Evolutionary conservation across 768 basidiomycete species (phyloP).

Genomic region (Ramaria sp.): DNA sequence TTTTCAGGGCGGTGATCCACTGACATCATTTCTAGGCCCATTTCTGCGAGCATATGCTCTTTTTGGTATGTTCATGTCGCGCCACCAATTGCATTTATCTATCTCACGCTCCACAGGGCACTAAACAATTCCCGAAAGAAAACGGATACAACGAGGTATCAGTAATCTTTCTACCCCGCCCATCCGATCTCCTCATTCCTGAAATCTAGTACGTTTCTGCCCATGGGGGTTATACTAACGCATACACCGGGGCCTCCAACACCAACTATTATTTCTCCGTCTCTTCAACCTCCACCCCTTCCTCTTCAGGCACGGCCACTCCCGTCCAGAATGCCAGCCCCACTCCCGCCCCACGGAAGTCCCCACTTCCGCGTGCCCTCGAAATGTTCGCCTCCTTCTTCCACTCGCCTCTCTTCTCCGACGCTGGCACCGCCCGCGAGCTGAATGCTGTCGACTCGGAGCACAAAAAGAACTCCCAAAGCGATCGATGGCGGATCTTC

Average conservation of each 20-base stretch:
- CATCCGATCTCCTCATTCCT: background rate
- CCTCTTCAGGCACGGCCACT: background rate
- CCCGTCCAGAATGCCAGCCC: background rate
- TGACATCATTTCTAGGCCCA: constrained; percentile 39
- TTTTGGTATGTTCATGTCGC: constrained; percentile 57
- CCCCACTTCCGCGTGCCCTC: constrained; percentile 22
- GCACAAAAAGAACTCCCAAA: constrained; percentile 43
- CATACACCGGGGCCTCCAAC: constrained; percentile 37
- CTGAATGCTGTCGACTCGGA: constrained; percentile 48
- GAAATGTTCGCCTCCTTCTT: constrained; percentile 37
- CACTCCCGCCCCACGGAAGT: constrained; percentile 1
- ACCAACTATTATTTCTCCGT: constrained; percentile 33
- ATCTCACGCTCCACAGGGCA: constrained; percentile 2
- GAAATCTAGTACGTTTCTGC: constrained; percentile 17
- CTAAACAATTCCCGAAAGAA: constrained; percentile 8
- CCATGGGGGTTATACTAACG: constrained; percentile 42
- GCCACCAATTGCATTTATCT: too few relatives aligned
- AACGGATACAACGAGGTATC: constrained; percentile 8
- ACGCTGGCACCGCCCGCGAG: constrained; percentile 34
- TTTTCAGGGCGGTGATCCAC: background rate
- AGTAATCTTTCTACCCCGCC: background rate
- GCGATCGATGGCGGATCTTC: constrained; percentile 35
- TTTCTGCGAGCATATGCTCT: constrained; percentile 92
- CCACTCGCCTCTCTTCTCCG: constrained; percentile 37
- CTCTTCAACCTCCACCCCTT: constrained; percentile 8